Percentiles rank a stretch among this genome's conserved stretches.
phyloP scores from a whole-genome alignment of 2,329 filamentous ascomycete genomes.

The Lojkania enalia region DNA sequence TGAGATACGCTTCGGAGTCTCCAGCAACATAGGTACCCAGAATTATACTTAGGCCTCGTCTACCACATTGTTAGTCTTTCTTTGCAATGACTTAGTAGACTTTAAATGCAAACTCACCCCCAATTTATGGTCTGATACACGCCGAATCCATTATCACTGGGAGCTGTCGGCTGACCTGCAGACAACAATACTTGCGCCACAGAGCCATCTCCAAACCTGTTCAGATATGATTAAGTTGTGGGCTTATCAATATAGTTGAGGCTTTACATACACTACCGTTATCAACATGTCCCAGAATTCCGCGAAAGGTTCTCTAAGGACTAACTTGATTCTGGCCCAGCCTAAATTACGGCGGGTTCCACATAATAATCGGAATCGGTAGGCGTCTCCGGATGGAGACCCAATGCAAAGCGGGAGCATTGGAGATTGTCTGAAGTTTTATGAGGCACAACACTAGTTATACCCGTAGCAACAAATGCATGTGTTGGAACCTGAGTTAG shows the following conservation, averaged over 20 bases:
- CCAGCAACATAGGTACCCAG: slow-evolving; percentile 64
- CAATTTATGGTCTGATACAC: slow-evolving; percentile 49
- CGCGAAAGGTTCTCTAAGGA: slow-evolving; percentile 48
- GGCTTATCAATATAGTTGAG: neutral
- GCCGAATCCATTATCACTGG: slow-evolving; percentile 49
- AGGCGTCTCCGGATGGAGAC: slow-evolving; percentile 47
- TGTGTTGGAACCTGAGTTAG: slow-evolving; percentile 24
- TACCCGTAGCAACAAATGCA: slow-evolving; percentile 9
- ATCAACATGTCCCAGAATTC: slow-evolving; percentile 51
- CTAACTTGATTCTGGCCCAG: slow-evolving; percentile 44
- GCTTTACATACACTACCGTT: slow-evolving; percentile 25
- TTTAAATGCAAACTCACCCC: slow-evolving; percentile 34
- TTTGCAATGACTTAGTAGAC: neutral
- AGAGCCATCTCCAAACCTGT: slow-evolving; percentile 50
- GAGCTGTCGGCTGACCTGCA: slow-evolving; percentile 42
- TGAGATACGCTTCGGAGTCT: slow-evolving; percentile 68
- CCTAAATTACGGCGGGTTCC: slow-evolving; percentile 38
- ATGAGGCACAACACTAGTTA: slow-evolving; percentile 16
- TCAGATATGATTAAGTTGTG: slow-evolving; percentile 9
- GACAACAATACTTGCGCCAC: slow-evolving; percentile 50
- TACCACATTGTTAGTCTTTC: slow-evolving; percentile 15
- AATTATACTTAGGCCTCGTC: slow-evolving; percentile 46
- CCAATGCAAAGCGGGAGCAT: slow-evolving; percentile 31
- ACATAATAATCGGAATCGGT: slow-evolving; percentile 48
- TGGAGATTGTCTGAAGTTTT: slow-evolving; percentile 29